Percentiles rank a stretch among this genome's conserved stretches.
phyloP scores from a whole-genome alignment of 345 rosid species.

The Lepidium aucheri region DNA sequence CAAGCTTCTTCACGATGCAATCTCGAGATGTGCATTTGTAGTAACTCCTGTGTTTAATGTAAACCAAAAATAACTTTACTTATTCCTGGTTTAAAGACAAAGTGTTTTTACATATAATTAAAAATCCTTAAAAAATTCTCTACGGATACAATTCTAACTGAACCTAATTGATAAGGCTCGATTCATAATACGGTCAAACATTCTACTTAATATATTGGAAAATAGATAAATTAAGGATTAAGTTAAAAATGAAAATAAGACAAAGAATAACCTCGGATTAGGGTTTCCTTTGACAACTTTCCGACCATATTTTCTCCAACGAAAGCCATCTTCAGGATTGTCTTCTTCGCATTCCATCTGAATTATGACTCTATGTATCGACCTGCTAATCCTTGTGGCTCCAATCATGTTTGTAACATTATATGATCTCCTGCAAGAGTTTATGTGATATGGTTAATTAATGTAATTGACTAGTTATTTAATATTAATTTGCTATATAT shows the following conservation, averaged over 20 bases:
- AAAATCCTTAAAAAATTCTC: no score
- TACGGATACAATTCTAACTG: no score
- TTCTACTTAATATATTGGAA: no score
- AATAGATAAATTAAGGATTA: no score
- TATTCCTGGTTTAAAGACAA: no score
- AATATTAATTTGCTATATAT: background rate
- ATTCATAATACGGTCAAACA: no score
- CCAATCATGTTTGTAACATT: slow-evolving; percentile 7
- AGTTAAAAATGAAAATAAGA: background rate
- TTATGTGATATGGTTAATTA: background rate
- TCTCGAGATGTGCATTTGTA: slow-evolving; percentile 5
- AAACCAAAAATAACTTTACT: no score
- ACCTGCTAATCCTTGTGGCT: background rate
- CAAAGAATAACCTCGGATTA: slow-evolving; percentile 20
- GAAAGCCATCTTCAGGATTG: slow-evolving; percentile 10
- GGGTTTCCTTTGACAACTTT: slow-evolving; percentile 22
- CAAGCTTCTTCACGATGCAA: slow-evolving; percentile 21
- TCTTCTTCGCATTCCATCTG: slow-evolving; percentile 12
- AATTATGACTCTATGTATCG: background rate
- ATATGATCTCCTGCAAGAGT: background rate
- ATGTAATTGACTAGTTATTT: background rate
- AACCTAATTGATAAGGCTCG: no score
- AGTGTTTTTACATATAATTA: no score
- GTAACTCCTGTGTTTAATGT: slow-evolving; percentile 12
- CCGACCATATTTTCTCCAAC: slow-evolving; percentile 27